Evolutionary conservation across 2,329 filamentous ascomycete species (phyloP), one percentile per base, ranked within the genome.

Genomic region (Paraphaeosphaeria sporulosa): DNA sequence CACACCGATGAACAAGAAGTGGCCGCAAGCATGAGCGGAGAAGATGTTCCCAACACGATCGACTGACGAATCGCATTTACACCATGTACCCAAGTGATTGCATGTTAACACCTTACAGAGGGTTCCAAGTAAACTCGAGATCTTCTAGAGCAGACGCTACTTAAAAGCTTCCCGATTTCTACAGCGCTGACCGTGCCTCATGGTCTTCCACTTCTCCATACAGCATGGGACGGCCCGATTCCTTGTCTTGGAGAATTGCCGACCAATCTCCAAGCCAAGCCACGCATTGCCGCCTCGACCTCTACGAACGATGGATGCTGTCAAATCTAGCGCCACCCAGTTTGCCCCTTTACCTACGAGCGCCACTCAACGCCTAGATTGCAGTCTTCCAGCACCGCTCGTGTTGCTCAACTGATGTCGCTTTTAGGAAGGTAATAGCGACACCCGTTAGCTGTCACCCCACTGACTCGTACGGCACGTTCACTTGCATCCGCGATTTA

Each of bases 281-380:
- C 47, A 17, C 10, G 27, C 23, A 34, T 32, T 30, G 13, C 46
- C 46, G 30, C n/a, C 47, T 15, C 30, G 4, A 23, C 32, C 48
- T 51, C 32, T 4, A 23, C 48, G 21, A 23, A 25, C 49, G 10
- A n/a, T 17, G 19, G 10, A n/a, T 17, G 19, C 19, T n/a, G 23
- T 47, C 44, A 30, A 47, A 30, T 47, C 12, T 30, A 9, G 44
- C 6, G 19, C 44, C 44, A 47, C 23, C 6, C 30, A 9, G 30
- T 32, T 9, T 12, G 23, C 38, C 51, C 51, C 25, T 54, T 32
- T 43, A 5, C 38, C 4, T 17, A 42, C 38, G 25, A 44, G 25
- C 51, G 51, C 38, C 51, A 54, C 51, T 44, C 38, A 44, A 42
- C 49, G 38, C 27, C 51, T 25, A 43, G 51, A 54, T n/a, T 36